A percentile compares a stretch with the other conserved stretches of the same genome.
phyloP scores from a whole-genome alignment of 2,329 filamentous ascomycete genomes.

The Bipolaris bicolor region DNA sequence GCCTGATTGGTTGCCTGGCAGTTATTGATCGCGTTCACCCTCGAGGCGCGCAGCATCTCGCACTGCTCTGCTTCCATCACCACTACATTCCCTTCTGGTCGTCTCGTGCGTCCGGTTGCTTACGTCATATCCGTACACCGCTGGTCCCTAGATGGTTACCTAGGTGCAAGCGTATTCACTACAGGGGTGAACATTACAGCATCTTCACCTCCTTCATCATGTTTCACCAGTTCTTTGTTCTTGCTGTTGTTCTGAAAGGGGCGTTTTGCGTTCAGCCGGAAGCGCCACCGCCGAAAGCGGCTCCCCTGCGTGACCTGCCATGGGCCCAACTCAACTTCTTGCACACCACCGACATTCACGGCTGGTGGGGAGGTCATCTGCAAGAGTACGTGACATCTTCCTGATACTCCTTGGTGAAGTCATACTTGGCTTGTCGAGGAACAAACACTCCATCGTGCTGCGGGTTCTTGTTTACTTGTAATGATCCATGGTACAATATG shows the following conservation, averaged over 20 bases:
- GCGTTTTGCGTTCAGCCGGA: constrained; percentile 71
- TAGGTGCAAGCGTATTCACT: constrained; percentile 8
- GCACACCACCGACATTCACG: constrained; percentile 91
- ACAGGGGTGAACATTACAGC: constrained; percentile 3
- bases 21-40: constrained; percentile 8
- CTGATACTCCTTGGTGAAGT: not conserved
- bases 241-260: constrained; percentile 46
- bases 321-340: constrained; percentile 95
- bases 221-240: constrained; percentile 21
- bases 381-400: constrained; percentile 70
- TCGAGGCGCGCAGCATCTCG: constrained; percentile 9
- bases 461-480: not conserved
- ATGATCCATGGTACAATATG: not conserved
- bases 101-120: not conserved
- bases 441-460: not conserved
- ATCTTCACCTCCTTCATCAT: constrained; percentile 20
- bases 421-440: not conserved
- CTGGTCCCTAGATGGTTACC: constrained; percentile 27
- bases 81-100: not conserved
- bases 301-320: constrained; percentile 80
- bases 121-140: constrained; percentile 13
- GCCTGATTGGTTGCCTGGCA: constrained; percentile 21
- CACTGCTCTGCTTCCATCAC: constrained; percentile 2
- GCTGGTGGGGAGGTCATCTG: constrained; percentile 92
- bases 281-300: constrained; percentile 76